Evolutionary conservation across 148 eudicot genomes (phyloP), one percentile per base, ranked within the genome.

Genomic region (Pharnaceum exiguum): DNA sequence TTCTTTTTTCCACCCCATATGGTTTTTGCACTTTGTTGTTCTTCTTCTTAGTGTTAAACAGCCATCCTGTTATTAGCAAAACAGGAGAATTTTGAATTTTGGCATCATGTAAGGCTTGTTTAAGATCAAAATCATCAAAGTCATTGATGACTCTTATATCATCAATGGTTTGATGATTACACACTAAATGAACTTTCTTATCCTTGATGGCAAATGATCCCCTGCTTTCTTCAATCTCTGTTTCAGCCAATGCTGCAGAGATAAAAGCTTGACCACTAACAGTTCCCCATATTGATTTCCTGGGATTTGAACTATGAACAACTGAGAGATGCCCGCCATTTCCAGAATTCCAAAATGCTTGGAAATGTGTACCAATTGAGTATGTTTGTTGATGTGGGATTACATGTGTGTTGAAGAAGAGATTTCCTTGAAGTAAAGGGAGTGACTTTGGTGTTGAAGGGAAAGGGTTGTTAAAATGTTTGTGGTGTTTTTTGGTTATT

Each of bases 171-270:
- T 94, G 99, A 55, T 84, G 82, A 69, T 83, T 77, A 72, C 95
- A 89, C 23, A 86, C 56, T 10, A 78, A 49, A 56, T 69, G 81
- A 48, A 86, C 65, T 35, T 82, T 46, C 15, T 57, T 47, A 51
- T 94, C 96, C 25, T 66, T 75, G 2, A 94, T 51, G 19, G 79
- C 77, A 65, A 94, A 94, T 47, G 99, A 94, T 59, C 99, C 99
- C 25, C 99, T 74, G 76, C 99, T 94, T 74, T 94, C 99, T 73
- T 94, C 84, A 18, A 94, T 82, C 77, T 89, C 87, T 48, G 96
- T 89, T 60, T 89, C 89, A 40, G 62, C 87, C 55, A 66, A 19
- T 25, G 91, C 95, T 12, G 95, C 89, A 23, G 91, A 80, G 27
- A 94, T 72, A 60, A 94, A 94, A 19, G 96, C 75, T 51, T 87